Evolutionary conservation across 106 monocot species (phyloP).

Genomic region (Dendrobium chrysotoxum): DNA sequence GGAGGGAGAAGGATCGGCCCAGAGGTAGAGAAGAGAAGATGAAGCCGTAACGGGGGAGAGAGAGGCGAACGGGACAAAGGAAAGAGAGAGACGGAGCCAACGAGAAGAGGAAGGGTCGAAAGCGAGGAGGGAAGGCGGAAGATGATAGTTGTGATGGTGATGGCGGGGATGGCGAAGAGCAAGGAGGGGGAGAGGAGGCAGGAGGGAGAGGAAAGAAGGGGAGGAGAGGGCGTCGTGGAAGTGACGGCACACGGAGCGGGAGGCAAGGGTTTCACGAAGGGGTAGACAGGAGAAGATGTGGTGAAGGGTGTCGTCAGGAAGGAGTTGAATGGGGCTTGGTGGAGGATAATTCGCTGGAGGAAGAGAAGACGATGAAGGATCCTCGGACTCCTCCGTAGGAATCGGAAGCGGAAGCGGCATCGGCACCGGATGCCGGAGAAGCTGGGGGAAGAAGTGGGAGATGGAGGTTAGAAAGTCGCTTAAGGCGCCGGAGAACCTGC

Average conservation of each 20-base stretch:
- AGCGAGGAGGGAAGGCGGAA: conserved; percentile 26
- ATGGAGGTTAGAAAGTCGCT: not conserved
- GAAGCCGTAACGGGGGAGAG: conserved; percentile 38
- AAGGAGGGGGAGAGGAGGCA: conserved; percentile 48
- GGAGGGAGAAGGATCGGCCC: not conserved
- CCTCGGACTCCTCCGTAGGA: not conserved
- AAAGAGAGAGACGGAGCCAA: conserved; percentile 38
- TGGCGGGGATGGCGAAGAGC: conserved; percentile 52
- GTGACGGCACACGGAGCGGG: conserved; percentile 37
- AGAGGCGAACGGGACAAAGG: conserved; percentile 34
- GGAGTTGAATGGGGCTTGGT: conserved; percentile 24
- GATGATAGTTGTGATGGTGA: conserved; percentile 5
- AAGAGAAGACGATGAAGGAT: not conserved
- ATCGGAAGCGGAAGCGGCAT: not conserved
- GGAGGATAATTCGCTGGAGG: not conserved
- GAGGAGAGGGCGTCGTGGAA: conserved; percentile 39
- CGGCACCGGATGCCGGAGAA: not conserved
- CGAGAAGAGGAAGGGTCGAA: conserved; percentile 35
- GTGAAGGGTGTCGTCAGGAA: conserved; percentile 60
- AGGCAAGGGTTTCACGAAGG: conserved; percentile 43
- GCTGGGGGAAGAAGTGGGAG: not conserved
- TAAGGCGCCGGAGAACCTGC: not conserved
- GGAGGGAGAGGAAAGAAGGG: conserved; percentile 32
- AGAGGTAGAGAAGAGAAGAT: conserved; percentile 35
- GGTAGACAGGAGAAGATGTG: conserved; percentile 46